Percentiles rank a stretch among this genome's conserved stretches.
Conservation (phyloP, 2,329 filamentous ascomycete species). For the Xylariomycetidae sp. region DNA sequence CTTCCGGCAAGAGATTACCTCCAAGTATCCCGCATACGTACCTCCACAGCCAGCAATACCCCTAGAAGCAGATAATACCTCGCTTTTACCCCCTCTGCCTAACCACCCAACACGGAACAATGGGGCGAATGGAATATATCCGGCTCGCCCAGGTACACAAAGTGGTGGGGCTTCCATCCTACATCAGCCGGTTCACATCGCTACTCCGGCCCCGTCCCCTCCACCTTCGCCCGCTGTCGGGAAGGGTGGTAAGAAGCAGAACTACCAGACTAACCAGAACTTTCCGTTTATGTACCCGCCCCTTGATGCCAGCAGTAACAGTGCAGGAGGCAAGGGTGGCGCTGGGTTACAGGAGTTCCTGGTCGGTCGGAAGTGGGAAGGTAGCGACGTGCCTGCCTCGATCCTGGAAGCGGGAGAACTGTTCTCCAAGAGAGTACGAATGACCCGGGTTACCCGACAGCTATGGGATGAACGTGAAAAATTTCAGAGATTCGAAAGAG, state of each 20-base stretch:
- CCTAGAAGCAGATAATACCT: slow-evolving; percentile 85
- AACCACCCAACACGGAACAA: slow-evolving; percentile 64
- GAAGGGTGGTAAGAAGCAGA: slow-evolving; percentile 96
- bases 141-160: slow-evolving; percentile 48
- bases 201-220: slow-evolving; percentile 93
- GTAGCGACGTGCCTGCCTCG: slow-evolving; percentile 88
- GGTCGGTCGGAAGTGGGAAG: slow-evolving; percentile 84
- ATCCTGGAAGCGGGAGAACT: slow-evolving; percentile 92
- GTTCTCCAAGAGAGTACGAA: slow-evolving; percentile 84
- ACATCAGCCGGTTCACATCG: slow-evolving; percentile 94
- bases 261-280: slow-evolving; percentile 98
- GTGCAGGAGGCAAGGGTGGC: slow-evolving; percentile 81
- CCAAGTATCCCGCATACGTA: slow-evolving; percentile 95
- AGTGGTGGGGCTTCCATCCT: slow-evolving; percentile 72
- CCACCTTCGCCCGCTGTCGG: slow-evolving; percentile 84
- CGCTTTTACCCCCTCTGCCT: slow-evolving; percentile 78
- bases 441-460: slow-evolving; percentile 86
- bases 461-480: slow-evolving; percentile 90
- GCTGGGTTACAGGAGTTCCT: slow-evolving; percentile 75
- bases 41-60: slow-evolving; percentile 80
- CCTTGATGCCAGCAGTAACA: slow-evolving; percentile 81
- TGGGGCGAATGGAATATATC: slow-evolving; percentile 58
- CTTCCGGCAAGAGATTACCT: slow-evolving; percentile 94
- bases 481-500: slow-evolving; percentile 88
- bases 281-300: slow-evolving; percentile 98